Conservation (phyloP, 768 basidiomycete species). For the Pholiota molesta region DNA sequence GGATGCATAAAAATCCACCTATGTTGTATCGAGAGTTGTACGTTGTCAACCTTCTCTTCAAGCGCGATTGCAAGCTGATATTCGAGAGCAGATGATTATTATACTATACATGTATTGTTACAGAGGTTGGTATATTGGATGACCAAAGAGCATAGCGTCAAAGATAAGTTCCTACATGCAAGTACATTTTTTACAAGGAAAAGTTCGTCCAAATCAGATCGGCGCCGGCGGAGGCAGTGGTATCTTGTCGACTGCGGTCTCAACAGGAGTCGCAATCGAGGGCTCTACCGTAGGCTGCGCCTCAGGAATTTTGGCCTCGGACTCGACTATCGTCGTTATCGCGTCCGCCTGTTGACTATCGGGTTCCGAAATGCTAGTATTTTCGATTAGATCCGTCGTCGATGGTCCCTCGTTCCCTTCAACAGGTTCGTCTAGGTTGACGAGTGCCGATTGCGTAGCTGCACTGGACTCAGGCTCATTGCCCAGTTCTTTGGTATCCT, state of each 20-base stretch:
- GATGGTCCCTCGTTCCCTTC: not conserved
- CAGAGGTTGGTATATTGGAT: slow-evolving; percentile 3
- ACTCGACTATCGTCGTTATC: not conserved
- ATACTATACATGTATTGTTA: slow-evolving; percentile 7
- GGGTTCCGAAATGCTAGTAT: not conserved
- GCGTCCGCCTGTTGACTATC: not conserved
- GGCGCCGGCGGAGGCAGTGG: not conserved
- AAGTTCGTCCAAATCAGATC: not conserved
- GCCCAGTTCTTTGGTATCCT: not conserved
- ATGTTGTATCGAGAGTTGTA: not conserved
- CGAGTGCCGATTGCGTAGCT: not conserved
- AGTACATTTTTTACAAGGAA: not conserved
- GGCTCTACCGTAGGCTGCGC: not conserved
- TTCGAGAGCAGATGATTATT: not conserved
- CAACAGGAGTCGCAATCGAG: not conserved
- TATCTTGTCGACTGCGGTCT: not conserved
- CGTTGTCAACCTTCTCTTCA: not conserved
- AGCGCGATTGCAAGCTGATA: no score
- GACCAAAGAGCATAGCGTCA: not conserved
- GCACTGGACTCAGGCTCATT: not conserved
- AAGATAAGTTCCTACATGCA: not conserved
- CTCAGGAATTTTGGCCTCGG: not conserved
- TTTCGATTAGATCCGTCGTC: not conserved
- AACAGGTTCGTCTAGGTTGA: not conserved
- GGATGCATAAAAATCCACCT: slow-evolving; percentile 11